Evolutionary conservation across 2,329 filamentous ascomycete species (phyloP), one percentile per base, ranked within the genome.

Genomic region (Pezicula rhizophila): DNA sequence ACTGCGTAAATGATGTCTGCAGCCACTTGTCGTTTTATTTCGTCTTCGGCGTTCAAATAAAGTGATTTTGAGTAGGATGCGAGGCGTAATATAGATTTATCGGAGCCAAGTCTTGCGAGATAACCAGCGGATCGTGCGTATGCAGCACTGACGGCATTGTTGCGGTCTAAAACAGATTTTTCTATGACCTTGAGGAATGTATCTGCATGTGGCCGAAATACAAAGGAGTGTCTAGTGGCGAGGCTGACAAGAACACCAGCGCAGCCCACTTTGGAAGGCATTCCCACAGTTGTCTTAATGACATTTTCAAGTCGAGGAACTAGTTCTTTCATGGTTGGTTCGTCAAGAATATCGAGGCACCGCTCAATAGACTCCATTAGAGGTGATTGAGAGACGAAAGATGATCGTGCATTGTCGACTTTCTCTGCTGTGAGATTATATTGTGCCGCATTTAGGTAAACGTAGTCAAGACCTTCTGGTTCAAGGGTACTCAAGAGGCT

Each of bases 261-360:
- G 61, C 90, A 95, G 34, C 90, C 93, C 42, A 97, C 86, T 70
- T 97, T 97, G 0, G 90, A 95, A 2, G 92, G 92, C 69, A 97
- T 83, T 1, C 91, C 92, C 34, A 99, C 83, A 1, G 91, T 88
- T 23, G 79, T 83, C 64, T 92, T 93, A 68, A 97, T 89, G 0
- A 87, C 84, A 26, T 78, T 77, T 64, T 93, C 85, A 0, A 99
- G 76, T 40, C 75, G 79, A 2, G 84, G 82, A 33, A 84, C 82
- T 8, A 96, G 74, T 17, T 82, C 75, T 41, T 77, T 76, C 81
- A 96, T 92, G n/a, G 86, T 84, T 4, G 75, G 70, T 6, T 82
- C 83, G 61, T 97, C 89, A 2, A 95, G 76, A 46, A 88, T 82
- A 51, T 96, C 89, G 28, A 99, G 78, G 60, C 88, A 89, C 55